Percentiles rank a stretch among this genome's conserved stretches.
Evolutionary conservation across 768 basidiomycete species (phyloP).

Genomic region (Tulasnella sp.): DNA sequence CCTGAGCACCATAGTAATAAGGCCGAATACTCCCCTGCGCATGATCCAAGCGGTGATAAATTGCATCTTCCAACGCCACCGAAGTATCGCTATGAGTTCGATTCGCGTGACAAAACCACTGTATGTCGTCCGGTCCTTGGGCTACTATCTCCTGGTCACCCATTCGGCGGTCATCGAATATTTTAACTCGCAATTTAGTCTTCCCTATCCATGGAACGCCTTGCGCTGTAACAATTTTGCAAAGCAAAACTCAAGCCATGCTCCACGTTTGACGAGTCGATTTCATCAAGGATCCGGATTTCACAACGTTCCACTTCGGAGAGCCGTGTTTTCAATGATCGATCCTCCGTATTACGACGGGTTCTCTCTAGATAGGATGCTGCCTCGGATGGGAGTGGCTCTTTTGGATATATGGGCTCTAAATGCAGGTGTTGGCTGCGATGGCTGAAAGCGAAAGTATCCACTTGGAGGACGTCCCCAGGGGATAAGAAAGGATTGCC

Average conservation of each 20-base stretch:
- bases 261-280: background rate
- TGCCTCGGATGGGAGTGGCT: background rate
- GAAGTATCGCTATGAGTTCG: background rate
- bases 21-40: background rate
- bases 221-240: background rate
- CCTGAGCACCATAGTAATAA: background rate
- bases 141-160: background rate
- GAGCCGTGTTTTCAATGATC: background rate
- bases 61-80: background rate
- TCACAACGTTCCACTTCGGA: background rate
- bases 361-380: background rate
- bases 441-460: background rate
- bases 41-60: background rate
- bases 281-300: background rate
- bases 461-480: background rate
- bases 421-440: background rate
- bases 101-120: background rate
- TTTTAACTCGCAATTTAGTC: background rate
- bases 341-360: background rate
- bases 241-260: background rate
- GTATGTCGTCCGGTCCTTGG: background rate
- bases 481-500: background rate
- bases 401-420: background rate
- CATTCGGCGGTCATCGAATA: background rate
- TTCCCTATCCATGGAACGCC: background rate